Evolutionary conservation across 1,139 yeast species (phyloP), one percentile per base, ranked within the genome.

Genomic region (Scheffersomyces titani): DNA sequence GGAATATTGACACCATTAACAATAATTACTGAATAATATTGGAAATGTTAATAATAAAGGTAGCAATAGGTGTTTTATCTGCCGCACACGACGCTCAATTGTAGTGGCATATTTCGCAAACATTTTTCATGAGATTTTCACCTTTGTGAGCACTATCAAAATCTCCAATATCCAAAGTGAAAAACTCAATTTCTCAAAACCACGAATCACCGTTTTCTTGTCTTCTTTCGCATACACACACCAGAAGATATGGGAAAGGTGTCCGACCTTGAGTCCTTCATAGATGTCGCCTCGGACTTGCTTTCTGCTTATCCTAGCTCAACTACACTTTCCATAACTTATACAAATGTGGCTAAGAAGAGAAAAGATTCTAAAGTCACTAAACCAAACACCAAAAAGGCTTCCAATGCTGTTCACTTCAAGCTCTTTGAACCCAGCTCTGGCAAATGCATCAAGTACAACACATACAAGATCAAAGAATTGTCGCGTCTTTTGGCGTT

Each of bases 401-500:
- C 76, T 63, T 56, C 78, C 64, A 70, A 75, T 67, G 68, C 65
- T 56, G 86, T 89, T 19, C 77, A 80, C 52, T 85, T 91, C 71
- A 92, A 90, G 69, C 82, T 92, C 0, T 89, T 73, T 64, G 94
- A 92, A 66, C 86, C 96, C 1, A 79, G 75, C 19, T 79, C 87
- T 16, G 97, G 97, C 2, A 80, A 87, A 51, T 82, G 90, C 57
- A 83, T 89, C 70, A 82, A 82, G 62, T 84, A 81, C 66, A 80
- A 80, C 57, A 87, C 97, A 0, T 75, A 77, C 60, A 88, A 88
- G 65, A 74, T 82, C 52, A 92, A 92, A 71, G 97, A 92, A 69
- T 82, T 93, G 49, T 88, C 94, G 19, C 83, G 94, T 65, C 71
- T 93, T 44, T 75, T 92, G 69, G 85, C 91, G 47, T 92, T 93